Base-by-base conservation (phyloP, 2,329 filamentous ascomycete species). In the Madurella mycetomatis region DNA sequence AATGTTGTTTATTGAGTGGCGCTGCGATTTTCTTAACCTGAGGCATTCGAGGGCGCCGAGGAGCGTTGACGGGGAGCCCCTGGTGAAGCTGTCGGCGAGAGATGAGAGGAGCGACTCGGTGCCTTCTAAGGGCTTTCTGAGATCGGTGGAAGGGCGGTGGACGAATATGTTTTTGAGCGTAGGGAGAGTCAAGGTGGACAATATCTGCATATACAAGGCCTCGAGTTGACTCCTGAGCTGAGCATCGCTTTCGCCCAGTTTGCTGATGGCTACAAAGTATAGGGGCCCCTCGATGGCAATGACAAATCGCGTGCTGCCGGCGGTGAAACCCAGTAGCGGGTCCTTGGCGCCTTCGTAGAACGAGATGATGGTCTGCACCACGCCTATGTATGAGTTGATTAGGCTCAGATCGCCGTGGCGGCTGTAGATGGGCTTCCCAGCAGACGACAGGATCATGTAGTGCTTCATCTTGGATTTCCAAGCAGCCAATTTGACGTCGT, bases 401-500 rank as follows among this genome's bases (percentile, higher is more conserved):
- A 97, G 76, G 51, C 87, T 85, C 61, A 95, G 81, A 63, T 96
- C 90, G 41, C 95, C 94, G 68, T 99, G 92, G 47, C 95, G 83
- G 66, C 91, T 97, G 78, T 92, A 99, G 47, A 99, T 95, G 11
- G 94, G 95, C 69, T 99, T 99, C 17, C 94, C 94, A 9, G 95
- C 92, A 13, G 91, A 92, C 2, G 94, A 97, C 1, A 99, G 76
- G 64, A 99, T 95, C 72, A 99, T 84, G 70, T 96, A 99, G 72
- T 99, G 94, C 72, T 99, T 99, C 59, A 92, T 79, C 73, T 97
- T 97, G 39, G 87, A 83, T 68, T 91, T 94, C 92, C 92, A 99
- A 59, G 85, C 78, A 15, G 76, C 73, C 41, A 96, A 76, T 25
- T 90, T 74, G 45, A 77, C 72, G 45, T 85, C 82, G 51, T 83